A percentile compares a stretch with the other conserved stretches of the same genome.
Conservation (phyloP, 495 filamentous ascomycete species). For the Bryoglossum gracile region DNA sequence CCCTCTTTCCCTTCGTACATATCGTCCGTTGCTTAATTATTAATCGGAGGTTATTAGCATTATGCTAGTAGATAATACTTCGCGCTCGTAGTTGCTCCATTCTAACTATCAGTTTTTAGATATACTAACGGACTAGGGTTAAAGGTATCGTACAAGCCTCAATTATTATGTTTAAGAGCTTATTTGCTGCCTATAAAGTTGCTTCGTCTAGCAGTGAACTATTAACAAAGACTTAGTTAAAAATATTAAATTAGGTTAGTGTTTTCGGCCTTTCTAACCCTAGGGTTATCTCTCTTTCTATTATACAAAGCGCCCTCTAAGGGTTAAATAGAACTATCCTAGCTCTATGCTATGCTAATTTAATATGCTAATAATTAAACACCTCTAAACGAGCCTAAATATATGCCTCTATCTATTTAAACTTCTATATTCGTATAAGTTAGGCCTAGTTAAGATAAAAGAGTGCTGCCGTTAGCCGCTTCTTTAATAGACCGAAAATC, state of each 20-base stretch:
- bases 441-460: conserved; percentile 2
- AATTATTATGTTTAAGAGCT: too few species aligned
- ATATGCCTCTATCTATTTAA: conserved; percentile 2
- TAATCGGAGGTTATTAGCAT: conserved; percentile 4
- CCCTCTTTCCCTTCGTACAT: conserved; percentile 6
- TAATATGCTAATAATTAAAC: too few species aligned
- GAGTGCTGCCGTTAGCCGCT: conserved; percentile 5
- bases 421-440: conserved; percentile 8
- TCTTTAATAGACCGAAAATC: too few species aligned
- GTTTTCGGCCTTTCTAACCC: not conserved
- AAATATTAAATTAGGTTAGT: conserved; percentile 1
- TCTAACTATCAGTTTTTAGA: not conserved
- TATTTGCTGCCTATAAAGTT: too few species aligned
- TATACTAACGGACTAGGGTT: not conserved
- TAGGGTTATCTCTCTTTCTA: too few species aligned
- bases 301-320: conserved; percentile 9
- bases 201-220: too few species aligned
- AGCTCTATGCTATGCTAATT: too few species aligned
- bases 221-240: conserved; percentile 9
- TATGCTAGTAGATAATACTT: too few species aligned
- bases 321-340: too few species aligned
- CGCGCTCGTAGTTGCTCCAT: not conserved
- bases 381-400: not conserved
- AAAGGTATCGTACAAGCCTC: not conserved
- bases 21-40: conserved; percentile 7